A percentile compares a stretch with the other conserved stretches of the same genome.
phyloP scores from a whole-genome alignment of 257 asterid species.

The Anisodus tanguticus region DNA sequence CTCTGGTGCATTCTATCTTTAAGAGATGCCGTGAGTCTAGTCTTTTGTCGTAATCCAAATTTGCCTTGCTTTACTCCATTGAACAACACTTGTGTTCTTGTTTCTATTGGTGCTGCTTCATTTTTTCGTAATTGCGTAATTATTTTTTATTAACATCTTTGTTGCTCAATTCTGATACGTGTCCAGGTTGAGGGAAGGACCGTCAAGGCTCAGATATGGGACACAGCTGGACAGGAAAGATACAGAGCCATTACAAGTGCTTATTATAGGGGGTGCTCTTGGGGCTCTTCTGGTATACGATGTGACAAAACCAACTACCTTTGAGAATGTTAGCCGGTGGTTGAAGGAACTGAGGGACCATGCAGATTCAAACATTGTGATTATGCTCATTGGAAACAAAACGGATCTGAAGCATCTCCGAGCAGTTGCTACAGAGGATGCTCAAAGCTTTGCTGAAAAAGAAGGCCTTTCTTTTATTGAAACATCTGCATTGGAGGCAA shows the following conservation, averaged over 20 bases:
- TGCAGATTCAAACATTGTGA: constrained; percentile 87
- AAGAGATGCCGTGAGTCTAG: not conserved
- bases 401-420: constrained; percentile 89
- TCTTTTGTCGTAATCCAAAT: not conserved
- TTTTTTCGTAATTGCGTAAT: not conserved
- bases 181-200: constrained; percentile 87
- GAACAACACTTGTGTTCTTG: not conserved
- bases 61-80: not conserved
- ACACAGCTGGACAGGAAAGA: constrained; percentile 99
- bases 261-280: constrained; percentile 89
- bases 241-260: constrained; percentile 98
- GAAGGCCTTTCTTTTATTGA: constrained; percentile 90
- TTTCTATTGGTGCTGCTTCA: not conserved
- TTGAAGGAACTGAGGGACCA: constrained; percentile 95
- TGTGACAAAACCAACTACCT: constrained; percentile 86
- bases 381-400: constrained; percentile 89
- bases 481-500: constrained; percentile 91
- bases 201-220: constrained; percentile 97
- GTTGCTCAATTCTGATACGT: not conserved
- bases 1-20: not conserved
- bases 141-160: not conserved
- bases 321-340: constrained; percentile 90
- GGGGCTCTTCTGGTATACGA: constrained; percentile 97
- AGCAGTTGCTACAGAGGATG: constrained; percentile 91
- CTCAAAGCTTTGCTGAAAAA: constrained; percentile 83